Percentiles rank a stretch among this genome's conserved stretches.
phyloP scores from a whole-genome alignment of 495 filamentous ascomycete genomes.

The Extremus antarcticus region DNA sequence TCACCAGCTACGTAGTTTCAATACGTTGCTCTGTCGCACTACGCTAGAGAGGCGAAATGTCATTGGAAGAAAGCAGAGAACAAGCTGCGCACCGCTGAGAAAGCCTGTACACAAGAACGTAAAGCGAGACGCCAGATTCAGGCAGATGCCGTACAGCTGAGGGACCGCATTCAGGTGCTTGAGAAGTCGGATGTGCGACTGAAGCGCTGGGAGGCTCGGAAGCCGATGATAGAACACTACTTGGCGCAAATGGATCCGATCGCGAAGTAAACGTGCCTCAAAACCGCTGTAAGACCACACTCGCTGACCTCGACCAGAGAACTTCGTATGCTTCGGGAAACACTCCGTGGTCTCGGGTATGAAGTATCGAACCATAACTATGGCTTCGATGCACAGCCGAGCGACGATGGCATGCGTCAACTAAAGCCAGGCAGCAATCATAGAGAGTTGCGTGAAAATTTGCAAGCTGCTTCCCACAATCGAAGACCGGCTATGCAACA shows the following conservation, averaged over 20 bases:
- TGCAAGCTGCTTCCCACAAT: not conserved
- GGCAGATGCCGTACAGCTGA: constrained; percentile 28
- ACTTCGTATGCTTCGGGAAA: constrained; percentile 20
- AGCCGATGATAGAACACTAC: constrained; percentile 26
- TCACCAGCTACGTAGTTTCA: constrained; percentile 29
- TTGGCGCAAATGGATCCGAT: constrained; percentile 19
- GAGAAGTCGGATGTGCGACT: constrained; percentile 17
- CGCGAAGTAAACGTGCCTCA: constrained; percentile 17
- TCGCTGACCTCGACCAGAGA: constrained; percentile 22
- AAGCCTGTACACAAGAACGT: constrained; percentile 5
- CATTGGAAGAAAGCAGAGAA: constrained; percentile 11
- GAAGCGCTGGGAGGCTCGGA: constrained; percentile 21
- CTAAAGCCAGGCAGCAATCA: not conserved
- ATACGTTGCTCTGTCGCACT: constrained; percentile 26
- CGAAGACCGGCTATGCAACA: not conserved
- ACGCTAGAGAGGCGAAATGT: constrained; percentile 20
- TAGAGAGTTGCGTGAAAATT: not conserved
- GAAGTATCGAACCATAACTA: constrained; percentile 17
- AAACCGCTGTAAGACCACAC: not conserved
- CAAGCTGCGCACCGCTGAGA: not conserved
- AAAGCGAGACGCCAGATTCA: constrained; percentile 8
- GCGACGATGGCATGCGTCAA: not conserved
- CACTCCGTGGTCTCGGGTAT: constrained; percentile 24
- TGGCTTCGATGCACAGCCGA: constrained; percentile 6
- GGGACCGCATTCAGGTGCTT: constrained; percentile 17